Base-by-base conservation (phyloP, 139 green algal species). In the Chlamydomonas sphaeroides region DNA sequence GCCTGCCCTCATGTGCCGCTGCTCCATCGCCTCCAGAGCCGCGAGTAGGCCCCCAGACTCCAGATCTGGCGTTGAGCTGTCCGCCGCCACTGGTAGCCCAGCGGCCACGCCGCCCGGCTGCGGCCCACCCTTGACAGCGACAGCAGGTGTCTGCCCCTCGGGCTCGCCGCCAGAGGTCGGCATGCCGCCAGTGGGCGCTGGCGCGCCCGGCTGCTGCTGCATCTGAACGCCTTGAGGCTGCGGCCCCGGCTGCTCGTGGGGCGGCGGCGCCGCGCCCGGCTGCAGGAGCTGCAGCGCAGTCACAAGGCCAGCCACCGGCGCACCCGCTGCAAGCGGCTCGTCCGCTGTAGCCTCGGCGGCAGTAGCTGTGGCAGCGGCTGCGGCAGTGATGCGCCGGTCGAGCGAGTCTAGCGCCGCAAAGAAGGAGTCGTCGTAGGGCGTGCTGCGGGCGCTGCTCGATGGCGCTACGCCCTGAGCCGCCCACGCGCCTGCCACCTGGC, bases 401-500 rank as follows among this genome's bases (percentile, higher is more conserved):
- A 84, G 26, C 8, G 77, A 84, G 35, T 86, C 81, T 21, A 86
- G 32, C 38, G 81, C 81, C 23, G 72, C 71, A 28, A 80, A n/a
- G 51, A 86, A 71, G 0, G 68, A 71, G 1, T 81, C 81, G 7
- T 65, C 62, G 15, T 72, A 81, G 21, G 81, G 81, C 4, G 81
- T 86, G 71, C 81, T 82, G 7, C 33, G 32, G 5, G 35, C 68
- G 72, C 81, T 82, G 63, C 65, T 62, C 4, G 80, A 41, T 23
- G 75, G 61, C 38, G 41, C 74, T 30, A 18, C 8, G 1, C 28
- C 39, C 8, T 26, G 32, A 10, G n/a, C 71, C 1, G n/a, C 28
- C 1, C 6, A 23, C 23, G 56, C 0, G 33, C 33, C 71, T 33
- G 51, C 11, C 11, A 8, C 17, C 74, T 70, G 74, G 15, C 74